These are phyloP conservation scores for Punctularia strigosozonata DNA, from an alignment of 768 basidiomycete species.

Conservation along the genomic window DNA sequence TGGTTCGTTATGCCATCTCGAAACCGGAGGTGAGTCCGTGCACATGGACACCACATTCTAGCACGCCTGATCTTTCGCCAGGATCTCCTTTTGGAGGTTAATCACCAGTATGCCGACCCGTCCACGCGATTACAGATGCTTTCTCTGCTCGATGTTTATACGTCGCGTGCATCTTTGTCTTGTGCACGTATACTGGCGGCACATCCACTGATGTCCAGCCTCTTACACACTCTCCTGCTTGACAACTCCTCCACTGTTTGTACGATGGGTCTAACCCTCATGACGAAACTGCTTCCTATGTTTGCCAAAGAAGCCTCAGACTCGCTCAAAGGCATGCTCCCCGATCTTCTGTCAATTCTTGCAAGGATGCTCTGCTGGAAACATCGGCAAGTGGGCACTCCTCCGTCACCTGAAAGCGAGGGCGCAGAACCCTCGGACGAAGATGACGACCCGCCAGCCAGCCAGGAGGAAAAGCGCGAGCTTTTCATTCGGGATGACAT, in stretches of 20 bases:
- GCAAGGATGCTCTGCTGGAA: slow-evolving; percentile 72
- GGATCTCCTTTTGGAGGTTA: slow-evolving; percentile 62
- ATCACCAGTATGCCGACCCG: slow-evolving; percentile 48
- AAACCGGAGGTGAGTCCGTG: slow-evolving; percentile 45
- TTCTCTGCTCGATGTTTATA: slow-evolving; percentile 51
- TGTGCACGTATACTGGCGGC: slow-evolving; percentile 38
- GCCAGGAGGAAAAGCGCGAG: slow-evolving; percentile 8
- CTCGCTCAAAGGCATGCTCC: slow-evolving; percentile 46
- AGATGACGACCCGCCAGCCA: slow-evolving; percentile 21
- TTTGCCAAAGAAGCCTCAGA: slow-evolving; percentile 53
- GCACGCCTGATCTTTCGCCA: slow-evolving; percentile 17
- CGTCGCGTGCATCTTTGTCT: slow-evolving; percentile 41
- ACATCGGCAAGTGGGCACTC: slow-evolving; percentile 27
- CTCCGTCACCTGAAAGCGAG: slow-evolving; percentile 10
- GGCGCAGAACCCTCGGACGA: slow-evolving; percentile 20
- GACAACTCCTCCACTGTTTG: slow-evolving; percentile 69
- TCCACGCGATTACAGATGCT: slow-evolving; percentile 59
- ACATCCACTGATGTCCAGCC: slow-evolving; percentile 51
- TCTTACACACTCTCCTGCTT: slow-evolving; percentile 58
- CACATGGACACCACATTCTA: slow-evolving; percentile 1
- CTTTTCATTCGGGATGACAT: slow-evolving; percentile 34
- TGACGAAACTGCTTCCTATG: slow-evolving; percentile 65
- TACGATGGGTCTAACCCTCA: slow-evolving; percentile 46
- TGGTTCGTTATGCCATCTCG: slow-evolving; percentile 52
- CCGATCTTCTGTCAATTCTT: slow-evolving; percentile 53